Evolutionary conservation across 2,329 filamentous ascomycete genomes (phyloP), one percentile per base, ranked within the genome.

Genomic region (Helicocarpus griseus): DNA sequence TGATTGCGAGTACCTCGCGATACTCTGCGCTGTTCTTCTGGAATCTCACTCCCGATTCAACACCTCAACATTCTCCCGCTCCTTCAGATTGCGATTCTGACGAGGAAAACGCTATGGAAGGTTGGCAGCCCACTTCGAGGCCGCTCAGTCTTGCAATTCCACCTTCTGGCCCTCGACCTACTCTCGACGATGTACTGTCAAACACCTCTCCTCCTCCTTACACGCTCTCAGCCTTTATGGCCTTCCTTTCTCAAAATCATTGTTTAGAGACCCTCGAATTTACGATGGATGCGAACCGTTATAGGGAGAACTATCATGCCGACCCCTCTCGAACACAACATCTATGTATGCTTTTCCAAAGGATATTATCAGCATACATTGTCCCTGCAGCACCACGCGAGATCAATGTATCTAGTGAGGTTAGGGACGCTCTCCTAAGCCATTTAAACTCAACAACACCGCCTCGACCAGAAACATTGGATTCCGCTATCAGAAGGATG

Each of bases 211-310:
- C 87, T 7, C 83, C 89, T 38, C 93, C 93, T 59, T 97, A 89
- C 79, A 95, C 90, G 0, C 76, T 96, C 7, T 84, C 82, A 54
- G 91, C 91, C 29, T 97, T 97, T 69, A 97, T 93, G 82, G 90
- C 90, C 51, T 97, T 95, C 63, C 78, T 97, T 3, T 96, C 91
- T 1, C 90, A 95, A 64, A 97, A 97, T 63, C 91, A 97, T 70
- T 98, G 93, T 65, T 75, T 97, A 57, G 93, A 98, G 69, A 96
- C 90, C 1, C 76, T 98, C 36, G 93, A 97, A 65, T 98, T 98
- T 68, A 95, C 90, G 38, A 85, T 96, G 77, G 93, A 96, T 66
- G 87, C 91, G 21, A 86, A 89, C 53, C 81, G 89, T 54, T 98
- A 97, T 66, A 79, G 82, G 49, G 80, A 83, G 61, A 77, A 81